phyloP scores from a whole-genome alignment of 495 filamentous ascomycete genomes.

The Penicillium nucicola region DNA sequence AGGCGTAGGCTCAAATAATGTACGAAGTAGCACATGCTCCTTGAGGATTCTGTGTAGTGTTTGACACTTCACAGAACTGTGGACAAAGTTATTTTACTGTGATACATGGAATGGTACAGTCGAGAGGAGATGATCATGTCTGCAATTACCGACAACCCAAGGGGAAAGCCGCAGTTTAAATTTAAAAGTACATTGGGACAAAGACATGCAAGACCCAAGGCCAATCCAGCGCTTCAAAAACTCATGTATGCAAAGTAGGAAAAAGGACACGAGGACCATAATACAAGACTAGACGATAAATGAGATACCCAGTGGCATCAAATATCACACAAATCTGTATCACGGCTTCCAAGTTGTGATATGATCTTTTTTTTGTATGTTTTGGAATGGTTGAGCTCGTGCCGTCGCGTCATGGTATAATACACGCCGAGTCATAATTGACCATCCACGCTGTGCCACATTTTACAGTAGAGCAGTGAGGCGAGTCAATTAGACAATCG shows the following conservation, averaged over 20 bases:
- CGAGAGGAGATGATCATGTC: constrained; percentile 40
- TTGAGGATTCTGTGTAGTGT: no score
- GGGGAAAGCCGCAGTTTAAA: constrained; percentile 19
- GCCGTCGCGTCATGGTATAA: constrained; percentile 35
- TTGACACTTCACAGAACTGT: no score
- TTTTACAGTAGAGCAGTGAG: constrained; percentile 11
- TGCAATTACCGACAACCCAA: constrained; percentile 31
- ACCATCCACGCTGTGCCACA: not conserved
- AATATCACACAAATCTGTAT: not conserved
- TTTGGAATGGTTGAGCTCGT: constrained; percentile 27
- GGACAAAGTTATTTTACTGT: no score
- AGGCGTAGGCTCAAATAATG: no score
- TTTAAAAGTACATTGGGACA: constrained; percentile 38
- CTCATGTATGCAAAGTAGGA: constrained; percentile 34
- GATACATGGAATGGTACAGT: constrained; percentile 25
- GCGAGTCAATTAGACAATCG: not conserved
- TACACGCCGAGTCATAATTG: constrained; percentile 26
- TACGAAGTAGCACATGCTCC: no score
- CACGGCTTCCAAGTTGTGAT: constrained; percentile 3
- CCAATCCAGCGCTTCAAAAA: constrained; percentile 45
- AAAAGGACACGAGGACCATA: constrained; percentile 17
- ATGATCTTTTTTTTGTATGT: constrained; percentile 19
- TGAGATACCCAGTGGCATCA: not conserved
- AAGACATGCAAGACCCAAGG: constrained; percentile 41
- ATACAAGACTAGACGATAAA: constrained; percentile 1